Percentiles rank a stretch among this genome's conserved stretches.
These are phyloP conservation scores for Arabidopsis thaliana DNA, from an alignment of 345 rosid species.

Conservation along the genomic window DNA sequence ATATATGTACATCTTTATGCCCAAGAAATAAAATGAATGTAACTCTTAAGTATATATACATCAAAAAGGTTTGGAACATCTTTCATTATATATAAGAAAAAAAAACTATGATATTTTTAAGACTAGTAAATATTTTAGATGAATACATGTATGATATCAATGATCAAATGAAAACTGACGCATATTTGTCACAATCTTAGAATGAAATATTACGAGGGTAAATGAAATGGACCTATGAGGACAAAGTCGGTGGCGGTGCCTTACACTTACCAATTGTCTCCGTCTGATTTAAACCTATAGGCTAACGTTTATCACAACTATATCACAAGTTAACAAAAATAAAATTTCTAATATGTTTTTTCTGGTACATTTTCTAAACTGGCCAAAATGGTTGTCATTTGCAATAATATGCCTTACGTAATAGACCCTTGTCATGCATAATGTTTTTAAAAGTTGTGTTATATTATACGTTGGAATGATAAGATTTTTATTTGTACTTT, in stretches of 20 bases:
- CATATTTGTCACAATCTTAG: constrained; percentile 32
- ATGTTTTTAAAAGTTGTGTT: not conserved
- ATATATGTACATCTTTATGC: not conserved
- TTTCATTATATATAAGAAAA: not conserved
- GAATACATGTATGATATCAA: constrained; percentile 23
- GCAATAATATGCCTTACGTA: not conserved
- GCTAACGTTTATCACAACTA: constrained; percentile 37
- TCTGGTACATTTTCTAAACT: not conserved
- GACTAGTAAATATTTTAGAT: not conserved
- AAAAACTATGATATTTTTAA: not conserved
- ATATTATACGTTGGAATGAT: not conserved
- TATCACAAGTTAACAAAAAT: not conserved
- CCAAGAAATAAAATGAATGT: not conserved
- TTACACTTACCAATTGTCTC: constrained; percentile 41
- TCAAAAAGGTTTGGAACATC: not conserved
- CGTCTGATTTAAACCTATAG: constrained; percentile 41
- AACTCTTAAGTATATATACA: constrained; percentile 12
- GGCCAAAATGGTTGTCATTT: constrained; percentile 6
- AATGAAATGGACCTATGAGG: constrained; percentile 47
- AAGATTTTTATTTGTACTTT: not conserved
- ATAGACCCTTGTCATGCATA: not conserved
- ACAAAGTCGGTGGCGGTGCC: constrained; percentile 50
- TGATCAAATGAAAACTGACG: constrained; percentile 21
- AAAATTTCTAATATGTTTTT: not conserved
- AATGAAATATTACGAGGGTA: constrained; percentile 14